phyloP scores from a whole-genome alignment of 2,329 filamentous ascomycete species.

The Aspergillus sclerotialis region DNA sequence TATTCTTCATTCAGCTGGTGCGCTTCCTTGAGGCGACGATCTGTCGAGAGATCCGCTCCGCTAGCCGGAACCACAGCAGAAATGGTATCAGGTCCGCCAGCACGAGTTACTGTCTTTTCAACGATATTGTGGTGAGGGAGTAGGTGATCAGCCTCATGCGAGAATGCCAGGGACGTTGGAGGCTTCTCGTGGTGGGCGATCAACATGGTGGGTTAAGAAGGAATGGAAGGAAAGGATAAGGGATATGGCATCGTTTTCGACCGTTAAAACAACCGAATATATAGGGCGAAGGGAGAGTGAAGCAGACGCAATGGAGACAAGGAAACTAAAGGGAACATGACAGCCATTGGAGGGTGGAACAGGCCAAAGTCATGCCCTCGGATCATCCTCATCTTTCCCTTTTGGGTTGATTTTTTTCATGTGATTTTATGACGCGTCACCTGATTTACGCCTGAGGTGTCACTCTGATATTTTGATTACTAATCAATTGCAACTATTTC shows the following conservation, averaged over 20 bases:
- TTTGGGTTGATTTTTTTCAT: no score
- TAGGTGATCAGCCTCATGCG: neutral
- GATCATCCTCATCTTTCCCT: neutral
- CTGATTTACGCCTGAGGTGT: neutral
- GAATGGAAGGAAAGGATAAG: neutral
- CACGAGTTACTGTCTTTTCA: neutral
- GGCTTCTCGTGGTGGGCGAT: neutral
- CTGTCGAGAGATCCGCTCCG: no score
- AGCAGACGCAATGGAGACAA: no score
- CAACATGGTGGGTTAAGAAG: neutral
- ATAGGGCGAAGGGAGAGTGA: neutral
- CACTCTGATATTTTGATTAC: no score
- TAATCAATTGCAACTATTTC: no score
- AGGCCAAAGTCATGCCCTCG: neutral
- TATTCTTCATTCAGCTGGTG: neutral
- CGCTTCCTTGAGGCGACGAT: no score
- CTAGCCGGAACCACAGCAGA: neutral
- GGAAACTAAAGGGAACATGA: no score
- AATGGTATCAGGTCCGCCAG: no score
- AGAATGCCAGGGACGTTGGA: neutral
- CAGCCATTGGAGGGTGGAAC: no score
- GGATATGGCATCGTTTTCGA: neutral
- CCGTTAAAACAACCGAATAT: neutral
- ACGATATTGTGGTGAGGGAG: neutral
- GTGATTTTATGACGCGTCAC: neutral